phyloP scores from a whole-genome alignment of 2,329 filamentous ascomycete genomes.

The Microcyclospora pomicola region DNA sequence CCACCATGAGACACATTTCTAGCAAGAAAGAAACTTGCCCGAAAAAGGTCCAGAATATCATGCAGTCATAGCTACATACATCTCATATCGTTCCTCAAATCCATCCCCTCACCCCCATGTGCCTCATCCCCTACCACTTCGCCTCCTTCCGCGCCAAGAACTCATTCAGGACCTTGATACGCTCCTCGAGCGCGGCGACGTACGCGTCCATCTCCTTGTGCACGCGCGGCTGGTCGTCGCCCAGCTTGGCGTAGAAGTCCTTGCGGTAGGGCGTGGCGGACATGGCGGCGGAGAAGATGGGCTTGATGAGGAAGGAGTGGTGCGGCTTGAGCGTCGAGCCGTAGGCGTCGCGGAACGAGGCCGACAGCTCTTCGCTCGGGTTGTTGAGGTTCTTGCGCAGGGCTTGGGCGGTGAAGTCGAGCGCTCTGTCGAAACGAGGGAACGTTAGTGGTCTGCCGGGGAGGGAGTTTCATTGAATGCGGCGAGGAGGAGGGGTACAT shows the following conservation, averaged over 20 bases:
- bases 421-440: conserved; percentile 48
- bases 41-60: too few species aligned
- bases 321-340: conserved; percentile 76
- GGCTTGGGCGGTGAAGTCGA: conserved; percentile 84
- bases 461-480: too few species aligned
- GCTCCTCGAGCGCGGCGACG: conserved; percentile 62
- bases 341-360: conserved; percentile 81
- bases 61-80: not conserved
- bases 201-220: conserved; percentile 52
- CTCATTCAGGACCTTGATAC: conserved; percentile 59
- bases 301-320: conserved; percentile 81
- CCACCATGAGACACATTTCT: too few species aligned
- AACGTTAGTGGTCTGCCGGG: conserved; percentile 1
- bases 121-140: conserved; percentile 16
- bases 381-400: conserved; percentile 64
- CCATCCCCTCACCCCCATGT: not conserved
- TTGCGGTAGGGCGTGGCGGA: conserved; percentile 81
- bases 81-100: not conserved
- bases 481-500: too few species aligned
- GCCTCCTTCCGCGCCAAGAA: conserved; percentile 44
- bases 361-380: conserved; percentile 58
- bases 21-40: too few species aligned
- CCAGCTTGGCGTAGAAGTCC: conserved; percentile 85
- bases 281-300: conserved; percentile 88
- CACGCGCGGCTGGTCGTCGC: conserved; percentile 50